Base-by-base conservation (phyloP, 371 early-diverging fungal genomes). In the Dipsacomyces acuminosporus region DNA sequence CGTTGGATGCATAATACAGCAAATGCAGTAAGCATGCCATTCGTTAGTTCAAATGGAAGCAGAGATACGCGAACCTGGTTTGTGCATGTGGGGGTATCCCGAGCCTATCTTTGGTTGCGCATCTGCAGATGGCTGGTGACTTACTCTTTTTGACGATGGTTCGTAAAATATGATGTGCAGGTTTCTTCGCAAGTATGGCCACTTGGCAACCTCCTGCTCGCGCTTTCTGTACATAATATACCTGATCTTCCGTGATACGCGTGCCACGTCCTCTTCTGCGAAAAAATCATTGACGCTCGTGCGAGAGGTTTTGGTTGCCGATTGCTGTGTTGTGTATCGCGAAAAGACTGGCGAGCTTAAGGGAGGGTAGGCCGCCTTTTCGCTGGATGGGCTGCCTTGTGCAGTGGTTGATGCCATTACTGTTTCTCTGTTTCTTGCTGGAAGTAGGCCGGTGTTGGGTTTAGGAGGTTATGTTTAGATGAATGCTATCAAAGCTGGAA, bases 101-200 rank as follows among this genome's bases (percentile, higher is more conserved):
- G n/a, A n/a, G n/a, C n/a, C n/a, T n/a, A n/a, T n/a, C n/a, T n/a
- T n/a, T n/a, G n/a, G n/a, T n/a, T n/a, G n/a, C n/a, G n/a, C n/a
- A n/a, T n/a, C n/a, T n/a, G n/a, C n/a, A n/a, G n/a, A n/a, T n/a
- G n/a, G n/a, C n/a, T n/a, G n/a, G 30, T n/a, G 4, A 43, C 62
- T 36, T 57, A 61, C 64, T 20, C 62, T 58, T 58, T 51, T 30
- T 2, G 69, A 67, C 3, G 63, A 54, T n/a, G 69, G 69, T 47
- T 67, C 63, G 19, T 67, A 58, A 23, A 67, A 67, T 15, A 46
- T 51, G 13, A 52, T 63, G 38, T 67, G 69, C 19, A 67, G 52
- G 38, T 36, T 25, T 8, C 59, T 48, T 21, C 69, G 58, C 18
- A 49, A 1, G 2, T 45, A 45, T 13, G 57, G 34, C 69, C 69